phyloP scores from a whole-genome alignment of 2,329 filamentous ascomycete species.

The Arthroderma sp. region DNA sequence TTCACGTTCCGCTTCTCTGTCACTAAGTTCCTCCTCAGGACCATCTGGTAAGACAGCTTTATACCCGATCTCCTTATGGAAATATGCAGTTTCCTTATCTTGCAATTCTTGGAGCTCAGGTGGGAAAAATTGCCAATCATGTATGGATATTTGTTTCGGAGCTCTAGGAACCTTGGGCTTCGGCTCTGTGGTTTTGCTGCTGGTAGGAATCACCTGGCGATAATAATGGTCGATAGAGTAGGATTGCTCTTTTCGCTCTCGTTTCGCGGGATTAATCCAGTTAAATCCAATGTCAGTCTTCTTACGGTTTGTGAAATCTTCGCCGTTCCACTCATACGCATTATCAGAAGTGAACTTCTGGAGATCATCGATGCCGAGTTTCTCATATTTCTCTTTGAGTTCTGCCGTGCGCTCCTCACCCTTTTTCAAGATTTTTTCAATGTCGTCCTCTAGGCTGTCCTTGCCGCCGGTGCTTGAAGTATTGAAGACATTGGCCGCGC shows the following conservation, averaged over 20 bases:
- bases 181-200: conserved; percentile 63
- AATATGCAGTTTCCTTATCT: conserved; percentile 89
- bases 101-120: conserved; percentile 72
- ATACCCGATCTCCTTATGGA: conserved; percentile 91
- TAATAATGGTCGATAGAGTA: conserved; percentile 99
- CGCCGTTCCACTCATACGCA: conserved; percentile 97
- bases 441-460: conserved; percentile 72
- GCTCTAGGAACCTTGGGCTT: conserved; percentile 94
- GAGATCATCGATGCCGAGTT: conserved; percentile 88
- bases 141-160: conserved; percentile 79
- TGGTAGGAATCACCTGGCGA: conserved; percentile 73
- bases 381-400: conserved; percentile 88
- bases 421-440: conserved; percentile 72
- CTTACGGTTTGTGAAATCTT: conserved; percentile 84
- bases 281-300: conserved; percentile 72
- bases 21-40: conserved; percentile 70
- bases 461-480: conserved; percentile 53
- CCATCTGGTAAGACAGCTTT: conserved; percentile 85
- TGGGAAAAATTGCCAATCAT: conserved; percentile 97
- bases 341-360: conserved; percentile 97
- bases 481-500: conserved; percentile 86
- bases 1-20: conserved; percentile 76
- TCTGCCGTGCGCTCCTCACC: conserved; percentile 82
- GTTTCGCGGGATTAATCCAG: conserved; percentile 98
- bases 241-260: conserved; percentile 92